Percentiles rank a stretch among this genome's conserved stretches.
These are phyloP conservation scores for Cladophialophora chaetospira DNA, from an alignment of 2,329 filamentous ascomycete genomes.

Conservation along the genomic window DNA sequence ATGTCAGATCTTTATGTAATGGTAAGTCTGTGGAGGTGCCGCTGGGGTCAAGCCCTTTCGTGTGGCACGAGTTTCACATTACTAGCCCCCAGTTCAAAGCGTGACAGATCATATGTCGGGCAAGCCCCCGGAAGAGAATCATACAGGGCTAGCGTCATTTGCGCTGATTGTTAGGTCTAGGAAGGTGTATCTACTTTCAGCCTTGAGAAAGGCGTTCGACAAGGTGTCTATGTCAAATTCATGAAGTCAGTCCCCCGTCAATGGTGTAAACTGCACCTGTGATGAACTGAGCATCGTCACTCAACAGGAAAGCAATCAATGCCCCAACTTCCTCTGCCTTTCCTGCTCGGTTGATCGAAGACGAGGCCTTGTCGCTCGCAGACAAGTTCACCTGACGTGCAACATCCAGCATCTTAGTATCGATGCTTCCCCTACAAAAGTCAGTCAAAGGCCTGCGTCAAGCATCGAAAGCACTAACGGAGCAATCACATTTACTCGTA, in stretches of 20 bases:
- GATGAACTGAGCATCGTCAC: conserved; percentile 49
- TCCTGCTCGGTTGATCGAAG: conserved; percentile 17
- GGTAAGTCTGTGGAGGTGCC: too few relatives aligned
- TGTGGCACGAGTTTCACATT: too few relatives aligned
- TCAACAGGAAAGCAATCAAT: conserved; percentile 51
- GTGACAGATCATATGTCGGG: too few relatives aligned
- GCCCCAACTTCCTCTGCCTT: conserved; percentile 41
- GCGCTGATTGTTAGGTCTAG: too few relatives aligned
- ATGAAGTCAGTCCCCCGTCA: conserved; percentile 45
- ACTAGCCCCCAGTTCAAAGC: too few relatives aligned
- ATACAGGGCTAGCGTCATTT: too few relatives aligned
- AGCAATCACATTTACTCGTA: conserved; percentile 40
- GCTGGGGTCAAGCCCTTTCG: too few relatives aligned
- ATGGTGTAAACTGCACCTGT: conserved; percentile 50
- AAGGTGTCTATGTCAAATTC: too few relatives aligned
- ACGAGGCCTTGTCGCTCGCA: background rate
- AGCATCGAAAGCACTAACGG: conserved; percentile 17
- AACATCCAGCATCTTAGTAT: conserved; percentile 19
- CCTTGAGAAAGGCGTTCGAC: too few relatives aligned
- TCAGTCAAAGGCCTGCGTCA: background rate
- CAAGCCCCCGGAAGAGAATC: too few relatives aligned
- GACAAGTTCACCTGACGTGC: background rate
- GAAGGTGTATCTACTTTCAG: too few relatives aligned
- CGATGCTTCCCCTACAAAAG: conserved; percentile 15
- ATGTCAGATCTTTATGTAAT: too few relatives aligned